Percentiles rank a stretch among this genome's conserved stretches.
phyloP scores from a whole-genome alignment of 73 alveolate species.

The Paramecium primaurelia region DNA sequence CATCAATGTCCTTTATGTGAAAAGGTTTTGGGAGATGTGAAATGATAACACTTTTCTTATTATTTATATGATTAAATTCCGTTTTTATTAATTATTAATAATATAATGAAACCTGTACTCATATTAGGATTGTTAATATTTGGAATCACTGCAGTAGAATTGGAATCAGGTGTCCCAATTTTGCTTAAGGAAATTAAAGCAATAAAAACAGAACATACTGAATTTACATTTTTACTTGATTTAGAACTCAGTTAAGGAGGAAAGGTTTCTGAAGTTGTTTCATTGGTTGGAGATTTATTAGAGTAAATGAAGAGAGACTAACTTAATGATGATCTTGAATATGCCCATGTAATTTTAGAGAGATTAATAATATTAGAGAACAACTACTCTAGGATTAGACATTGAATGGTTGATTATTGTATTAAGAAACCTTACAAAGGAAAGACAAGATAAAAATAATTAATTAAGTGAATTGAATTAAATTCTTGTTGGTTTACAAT shows the following conservation, averaged over 20 bases:
- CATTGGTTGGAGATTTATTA: conserved; percentile 36
- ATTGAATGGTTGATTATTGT: conserved; percentile 28
- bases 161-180: conserved; percentile 44
- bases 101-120: not conserved
- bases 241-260: conserved; percentile 39
- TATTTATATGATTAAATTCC: conserved; percentile 3
- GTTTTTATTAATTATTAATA: conserved; percentile 7
- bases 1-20: not conserved
- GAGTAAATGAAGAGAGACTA: not conserved
- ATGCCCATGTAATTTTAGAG: conserved; percentile 23
- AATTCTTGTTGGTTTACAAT: not conserved
- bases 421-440: not conserved
- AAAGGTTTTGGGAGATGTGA: not conserved
- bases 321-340: conserved; percentile 33
- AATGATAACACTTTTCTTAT: not conserved
- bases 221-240: conserved; percentile 7
- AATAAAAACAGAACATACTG: conserved; percentile 5
- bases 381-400: conserved; percentile 29
- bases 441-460: not conserved
- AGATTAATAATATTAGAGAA: not conserved
- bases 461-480: not conserved
- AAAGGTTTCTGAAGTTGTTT: conserved; percentile 2
- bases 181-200: conserved; percentile 47
- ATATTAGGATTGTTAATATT: not conserved
- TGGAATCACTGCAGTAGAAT: not conserved